A percentile compares a stretch with the other conserved stretches of the same genome.
Evolutionary conservation across 495 filamentous ascomycete genomes (phyloP).

Genomic region (Neurospora tetraspora): DNA sequence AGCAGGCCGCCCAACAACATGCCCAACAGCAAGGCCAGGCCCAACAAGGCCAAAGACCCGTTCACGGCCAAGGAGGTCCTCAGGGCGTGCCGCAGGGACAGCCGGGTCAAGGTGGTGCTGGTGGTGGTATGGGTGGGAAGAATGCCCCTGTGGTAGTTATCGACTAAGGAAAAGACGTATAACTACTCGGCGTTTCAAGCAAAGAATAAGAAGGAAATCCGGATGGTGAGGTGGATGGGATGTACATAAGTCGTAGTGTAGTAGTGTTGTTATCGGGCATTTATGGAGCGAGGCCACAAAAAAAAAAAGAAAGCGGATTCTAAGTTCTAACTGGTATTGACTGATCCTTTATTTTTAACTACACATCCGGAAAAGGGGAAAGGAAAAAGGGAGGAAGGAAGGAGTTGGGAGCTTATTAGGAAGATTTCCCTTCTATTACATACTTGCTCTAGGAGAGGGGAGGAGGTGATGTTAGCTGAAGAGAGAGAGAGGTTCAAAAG

Average conservation of each 20-base stretch:
- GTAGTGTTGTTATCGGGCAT: not conserved
- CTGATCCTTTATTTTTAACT: not conserved
- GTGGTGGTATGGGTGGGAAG: not conserved
- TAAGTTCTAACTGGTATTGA: not conserved
- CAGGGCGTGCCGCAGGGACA: not conserved
- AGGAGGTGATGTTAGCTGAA: not conserved
- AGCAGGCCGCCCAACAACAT: conserved; percentile 9
- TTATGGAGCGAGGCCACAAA: not conserved
- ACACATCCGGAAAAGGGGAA: not conserved
- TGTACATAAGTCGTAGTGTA: not conserved
- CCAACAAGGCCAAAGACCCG: conserved; percentile 1
- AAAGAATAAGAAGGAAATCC: not conserved
- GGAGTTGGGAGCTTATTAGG: not conserved
- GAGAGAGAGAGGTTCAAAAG: not conserved
- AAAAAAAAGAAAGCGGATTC: not conserved
- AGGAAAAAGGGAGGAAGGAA: not conserved
- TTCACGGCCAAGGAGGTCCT: not conserved
- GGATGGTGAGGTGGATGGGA: not conserved
- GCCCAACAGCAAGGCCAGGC: not conserved
- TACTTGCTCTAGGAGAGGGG: not conserved
- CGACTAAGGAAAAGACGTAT: not conserved
- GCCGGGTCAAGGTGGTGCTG: not conserved
- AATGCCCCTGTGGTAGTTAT: not conserved
- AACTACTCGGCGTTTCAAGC: not conserved
- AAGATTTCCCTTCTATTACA: not conserved